Evolutionary conservation across 2,329 filamentous ascomycete genomes (phyloP).

Genomic region (Alternaria sp.): DNA sequence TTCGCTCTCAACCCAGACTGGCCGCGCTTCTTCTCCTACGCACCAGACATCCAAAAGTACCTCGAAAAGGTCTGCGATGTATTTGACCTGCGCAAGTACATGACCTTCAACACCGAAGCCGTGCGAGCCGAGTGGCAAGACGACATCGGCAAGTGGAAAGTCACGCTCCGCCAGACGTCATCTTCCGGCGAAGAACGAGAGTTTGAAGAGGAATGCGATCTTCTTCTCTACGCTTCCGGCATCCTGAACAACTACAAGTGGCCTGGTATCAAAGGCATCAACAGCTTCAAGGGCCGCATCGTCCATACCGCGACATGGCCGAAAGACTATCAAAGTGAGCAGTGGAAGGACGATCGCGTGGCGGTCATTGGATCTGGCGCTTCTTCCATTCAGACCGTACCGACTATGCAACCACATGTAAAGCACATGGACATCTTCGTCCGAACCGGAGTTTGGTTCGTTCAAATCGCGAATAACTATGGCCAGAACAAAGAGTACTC

Average conservation of each 20-base stretch:
- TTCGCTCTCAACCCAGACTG: slow-evolving; percentile 57
- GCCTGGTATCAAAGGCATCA: slow-evolving; percentile 51
- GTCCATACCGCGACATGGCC: slow-evolving; percentile 57
- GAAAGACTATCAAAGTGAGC: slow-evolving; percentile 52
- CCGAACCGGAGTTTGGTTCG: slow-evolving; percentile 54
- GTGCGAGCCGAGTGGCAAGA: slow-evolving; percentile 58
- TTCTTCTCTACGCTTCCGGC: slow-evolving; percentile 54
- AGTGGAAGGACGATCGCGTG: slow-evolving; percentile 51
- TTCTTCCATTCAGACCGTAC: slow-evolving; percentile 55
- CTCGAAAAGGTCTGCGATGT: slow-evolving; percentile 57
- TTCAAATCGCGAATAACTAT: slow-evolving; percentile 55
- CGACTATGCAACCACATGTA: slow-evolving; percentile 54
- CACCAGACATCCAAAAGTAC: slow-evolving; percentile 57
- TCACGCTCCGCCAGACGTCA: slow-evolving; percentile 54
- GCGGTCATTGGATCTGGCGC: slow-evolving; percentile 56
- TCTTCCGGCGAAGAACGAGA: slow-evolving; percentile 44
- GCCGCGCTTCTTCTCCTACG: slow-evolving; percentile 56
- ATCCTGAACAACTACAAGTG: slow-evolving; percentile 51
- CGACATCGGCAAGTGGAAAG: slow-evolving; percentile 56
- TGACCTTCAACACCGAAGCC: slow-evolving; percentile 59
- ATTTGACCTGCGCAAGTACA: slow-evolving; percentile 59
- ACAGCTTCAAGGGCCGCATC: slow-evolving; percentile 54
- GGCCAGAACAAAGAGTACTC: slow-evolving; percentile 56
- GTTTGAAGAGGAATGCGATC: slow-evolving; percentile 53
- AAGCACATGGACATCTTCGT: slow-evolving; percentile 58